Base-by-base conservation (phyloP, 805 yeast species). In the Wickerhamomyces silvicola region DNA sequence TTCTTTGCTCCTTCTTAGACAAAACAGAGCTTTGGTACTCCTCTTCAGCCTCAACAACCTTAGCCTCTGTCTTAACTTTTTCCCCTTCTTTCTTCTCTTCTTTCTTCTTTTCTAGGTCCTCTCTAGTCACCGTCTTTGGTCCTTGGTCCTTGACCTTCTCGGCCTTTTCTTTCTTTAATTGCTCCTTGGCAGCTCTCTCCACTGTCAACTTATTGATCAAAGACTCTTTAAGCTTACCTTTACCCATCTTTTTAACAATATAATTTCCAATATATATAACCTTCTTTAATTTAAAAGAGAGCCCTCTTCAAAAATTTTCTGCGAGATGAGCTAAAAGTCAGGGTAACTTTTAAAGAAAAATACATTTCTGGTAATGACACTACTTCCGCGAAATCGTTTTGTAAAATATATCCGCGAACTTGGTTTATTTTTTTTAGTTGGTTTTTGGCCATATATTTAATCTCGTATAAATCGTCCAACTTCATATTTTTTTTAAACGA, bases 1-100 rank as follows among this genome's bases (percentile, higher is more conserved):
- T 62, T 61, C 82, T 72, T 52, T 66, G 68, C 31, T 77, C 82
- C 46, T 77, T 80, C 57, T 73, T 78, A 28, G 84, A 77, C 35
- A 78, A 61, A 13, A 67, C 60, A 16, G 56, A 51, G 41, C 76
- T 68, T 41, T 75, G 60, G 36, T 72, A 72, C 17, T 57, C 70
- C 28, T 53, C 62, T 9, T 48, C 38, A 3, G 27, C 43, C 19
- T 39, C 38, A 10, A 39, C 44, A 10, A 43, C 46, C 15, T 36
- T 41, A 25, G 47, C 45, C 11, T 31, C 39, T 35, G 36, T 46
- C 29, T 25, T 37, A 23, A 40, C 44, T 18, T 32, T 36, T 27
- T 36, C 31, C 19, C 29, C 21, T 31, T 23, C 33, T 27, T 36
- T 44, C 32, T 35, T 45, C 28, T 36, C 42, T 8, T 35, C 38